Percentiles rank a stretch among this genome's conserved stretches.
phyloP scores from a whole-genome alignment of 2,329 filamentous ascomycete species.

The Colletotrichum sp. region DNA sequence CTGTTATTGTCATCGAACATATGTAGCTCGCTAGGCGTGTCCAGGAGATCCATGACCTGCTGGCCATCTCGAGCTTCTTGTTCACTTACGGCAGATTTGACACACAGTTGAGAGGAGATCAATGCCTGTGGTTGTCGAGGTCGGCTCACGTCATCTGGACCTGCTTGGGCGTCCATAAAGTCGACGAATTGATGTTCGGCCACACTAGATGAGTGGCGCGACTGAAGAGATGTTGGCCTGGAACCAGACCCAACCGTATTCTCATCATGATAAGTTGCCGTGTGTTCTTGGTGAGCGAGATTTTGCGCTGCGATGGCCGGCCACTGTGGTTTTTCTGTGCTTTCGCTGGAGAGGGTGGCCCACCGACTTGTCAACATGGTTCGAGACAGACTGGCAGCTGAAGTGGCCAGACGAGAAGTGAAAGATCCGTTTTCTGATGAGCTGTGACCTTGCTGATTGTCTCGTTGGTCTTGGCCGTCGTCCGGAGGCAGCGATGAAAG shows the following conservation, averaged over 20 bases:
- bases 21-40: slow-evolving; percentile 10
- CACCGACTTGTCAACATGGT: background rate
- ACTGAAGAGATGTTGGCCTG: slow-evolving; percentile 14
- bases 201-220: background rate
- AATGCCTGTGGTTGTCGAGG: background rate
- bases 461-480: background rate
- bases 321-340: background rate
- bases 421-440: background rate
- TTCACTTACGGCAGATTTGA: background rate
- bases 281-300: background rate
- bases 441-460: background rate
- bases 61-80: slow-evolving; percentile 22
- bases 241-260: background rate
- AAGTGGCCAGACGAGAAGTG: background rate
- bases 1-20: slow-evolving; percentile 22
- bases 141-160: background rate
- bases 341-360: background rate
- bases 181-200: background rate
- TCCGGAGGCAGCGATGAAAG: background rate
- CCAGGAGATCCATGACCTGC: slow-evolving; percentile 19
- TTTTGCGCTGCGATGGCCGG: background rate
- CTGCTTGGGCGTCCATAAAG: background rate
- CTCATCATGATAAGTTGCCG: background rate
- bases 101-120: background rate
- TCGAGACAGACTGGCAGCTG: slow-evolving; percentile 1